Evolutionary conservation across 805 yeast species (phyloP), one percentile per base, ranked within the genome.

Genomic region (Suhomyces tanzawaensis): DNA sequence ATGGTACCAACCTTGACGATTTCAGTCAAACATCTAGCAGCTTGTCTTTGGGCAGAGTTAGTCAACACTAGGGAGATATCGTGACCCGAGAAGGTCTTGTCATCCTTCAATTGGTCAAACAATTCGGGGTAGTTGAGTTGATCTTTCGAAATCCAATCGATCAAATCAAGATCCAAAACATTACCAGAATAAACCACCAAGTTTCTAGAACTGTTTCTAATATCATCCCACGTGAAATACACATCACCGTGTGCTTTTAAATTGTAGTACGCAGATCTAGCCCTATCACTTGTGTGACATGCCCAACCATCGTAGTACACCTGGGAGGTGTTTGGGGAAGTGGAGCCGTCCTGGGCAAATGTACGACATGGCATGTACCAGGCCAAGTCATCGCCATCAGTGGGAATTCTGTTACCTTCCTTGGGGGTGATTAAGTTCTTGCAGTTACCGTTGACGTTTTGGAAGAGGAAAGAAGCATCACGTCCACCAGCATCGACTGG

Each of bases 291-390:
- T 1, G 97, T 85, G 62, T 93, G 96, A 58, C 98, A 91, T 2
- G 91, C 95, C 78, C 86, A 89, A 7, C 97, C 97, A 32, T 71
- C 64, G 58, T 89, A 90, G 55, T 80, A 79, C 15, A 71, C 72
- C 19, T 65, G 59, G 1, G 89, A 76, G 45, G 73, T 73, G 57
- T 85, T 85, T 27, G 86, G 85, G 19, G 62, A 40, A 2, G 85
- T 60, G 1, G 93, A 72, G 4, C 95, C 95, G 57, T 87, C 86
- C 49, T 78, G 83, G 29, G 67, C 62, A 37, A 77, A 67, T 22
- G 85, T 44, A 49, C 82, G 80, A 69, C 99, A 93, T 3, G 99
- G 98, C 82, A 90, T 88, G 64, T 93, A 93, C 96, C 96, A 90
- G 13, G 95, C 97, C 49, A 91, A 59, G 17, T 76, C 81, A 22